phyloP scores from a whole-genome alignment of 495 filamentous ascomycete genomes.

The Penicillium roqueforti region DNA sequence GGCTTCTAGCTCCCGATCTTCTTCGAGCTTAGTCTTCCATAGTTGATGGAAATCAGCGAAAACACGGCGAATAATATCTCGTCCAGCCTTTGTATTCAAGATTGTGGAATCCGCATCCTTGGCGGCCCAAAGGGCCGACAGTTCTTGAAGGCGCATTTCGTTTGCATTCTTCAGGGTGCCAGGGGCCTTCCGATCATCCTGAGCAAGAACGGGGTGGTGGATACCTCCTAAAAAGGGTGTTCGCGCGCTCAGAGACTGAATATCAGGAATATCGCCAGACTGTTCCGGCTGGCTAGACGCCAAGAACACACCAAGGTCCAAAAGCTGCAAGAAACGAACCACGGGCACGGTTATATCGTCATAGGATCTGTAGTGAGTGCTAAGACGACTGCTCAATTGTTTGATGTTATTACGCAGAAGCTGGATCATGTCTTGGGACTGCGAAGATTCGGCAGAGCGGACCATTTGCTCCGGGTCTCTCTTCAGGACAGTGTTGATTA shows the following conservation, averaged over 20 bases:
- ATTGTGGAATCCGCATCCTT: conserved; percentile 34
- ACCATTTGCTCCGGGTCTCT: conserved; percentile 48
- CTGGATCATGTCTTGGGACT: conserved; percentile 35
- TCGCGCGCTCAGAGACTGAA: conserved; percentile 42
- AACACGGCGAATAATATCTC: conserved; percentile 40
- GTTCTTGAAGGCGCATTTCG: conserved; percentile 44
- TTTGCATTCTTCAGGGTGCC: conserved; percentile 36
- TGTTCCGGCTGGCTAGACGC: conserved; percentile 30
- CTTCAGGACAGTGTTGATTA: conserved; percentile 61
- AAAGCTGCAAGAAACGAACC: conserved; percentile 73
- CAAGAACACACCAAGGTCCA: conserved; percentile 72
- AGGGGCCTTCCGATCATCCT: conserved; percentile 16
- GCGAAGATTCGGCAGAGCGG: conserved; percentile 12
- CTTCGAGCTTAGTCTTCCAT: conserved; percentile 70
- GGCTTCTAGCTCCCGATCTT: conserved; percentile 68
- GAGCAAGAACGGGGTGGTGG: conserved; percentile 20
- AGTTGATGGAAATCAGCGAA: conserved; percentile 67
- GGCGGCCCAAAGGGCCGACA: conserved; percentile 35
- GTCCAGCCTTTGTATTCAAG: conserved; percentile 24
- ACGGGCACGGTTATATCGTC: conserved; percentile 78
- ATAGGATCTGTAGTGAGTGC: conserved; percentile 65
- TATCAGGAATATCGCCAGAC: conserved; percentile 21
- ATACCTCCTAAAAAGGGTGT: conserved; percentile 63
- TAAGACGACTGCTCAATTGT: conserved; percentile 63
- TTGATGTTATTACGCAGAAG: conserved; percentile 68